phyloP scores from a whole-genome alignment of 2,329 filamentous ascomycete genomes.

The Fonsecaea monophora region DNA sequence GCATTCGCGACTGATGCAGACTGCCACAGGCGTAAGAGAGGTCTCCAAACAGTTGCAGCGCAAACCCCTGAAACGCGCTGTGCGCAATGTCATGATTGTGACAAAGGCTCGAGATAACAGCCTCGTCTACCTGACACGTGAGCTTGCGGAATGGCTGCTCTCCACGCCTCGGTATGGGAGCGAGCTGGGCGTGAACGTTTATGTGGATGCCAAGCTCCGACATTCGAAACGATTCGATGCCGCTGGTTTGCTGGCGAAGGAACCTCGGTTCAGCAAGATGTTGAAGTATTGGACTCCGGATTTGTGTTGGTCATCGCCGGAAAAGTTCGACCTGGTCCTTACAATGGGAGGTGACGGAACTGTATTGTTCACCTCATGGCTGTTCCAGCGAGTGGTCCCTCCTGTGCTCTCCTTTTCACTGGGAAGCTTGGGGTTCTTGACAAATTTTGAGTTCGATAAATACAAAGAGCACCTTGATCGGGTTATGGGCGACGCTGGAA shows the following conservation, averaged over 20 bases:
- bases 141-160: conserved; percentile 86
- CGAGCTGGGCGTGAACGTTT: conserved; percentile 91
- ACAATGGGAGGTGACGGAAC: conserved; percentile 96
- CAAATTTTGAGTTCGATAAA: conserved; percentile 91
- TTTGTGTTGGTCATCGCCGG: conserved; percentile 89
- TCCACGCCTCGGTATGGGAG: conserved; percentile 87
- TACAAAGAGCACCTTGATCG: conserved; percentile 87
- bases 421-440: conserved; percentile 91
- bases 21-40: conserved; percentile 90
- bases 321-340: conserved; percentile 94
- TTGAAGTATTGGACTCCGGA: conserved; percentile 96
- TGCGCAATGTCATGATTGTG: conserved; percentile 96
- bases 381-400: conserved; percentile 94
- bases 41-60: conserved; percentile 95
- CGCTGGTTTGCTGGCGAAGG: conserved; percentile 71
- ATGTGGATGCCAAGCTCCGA: conserved; percentile 94
- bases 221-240: conserved; percentile 88
- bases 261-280: conserved; percentile 80
- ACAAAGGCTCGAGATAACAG: conserved; percentile 97
- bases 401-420: conserved; percentile 90
- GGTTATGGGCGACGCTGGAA: conserved; percentile 91
- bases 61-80: conserved; percentile 87
- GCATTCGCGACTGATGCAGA: conserved; percentile 92
- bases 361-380: conserved; percentile 92
- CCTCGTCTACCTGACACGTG: conserved; percentile 84